Base-by-base conservation (phyloP, 148 eudicot genomes). In the Arctostaphylos glauca region DNA sequence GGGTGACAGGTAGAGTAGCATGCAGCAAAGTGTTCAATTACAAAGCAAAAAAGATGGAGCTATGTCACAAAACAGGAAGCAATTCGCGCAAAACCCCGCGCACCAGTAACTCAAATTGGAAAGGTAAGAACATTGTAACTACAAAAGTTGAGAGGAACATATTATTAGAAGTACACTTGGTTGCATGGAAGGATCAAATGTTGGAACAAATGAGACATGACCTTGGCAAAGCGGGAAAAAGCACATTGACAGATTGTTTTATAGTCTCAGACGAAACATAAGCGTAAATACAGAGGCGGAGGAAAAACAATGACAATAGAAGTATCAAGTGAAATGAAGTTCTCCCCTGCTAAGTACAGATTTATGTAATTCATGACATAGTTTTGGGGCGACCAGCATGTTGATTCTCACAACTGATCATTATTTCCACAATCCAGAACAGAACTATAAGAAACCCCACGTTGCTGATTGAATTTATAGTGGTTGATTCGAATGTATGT, bases 81-180 rank as follows among this genome's bases (percentile, higher is more conserved):
- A 47, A 18, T 31, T 19, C 47, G 18, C 18, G 8, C 25, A n/a
- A 43, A 18, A 46, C 44, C 44, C n/a, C 21, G 5, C 5, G 5
- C 53, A 72, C 76, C 52, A 46, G 76, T 71, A 71, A 71, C 50
- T 46, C 76, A 23, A 72, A 18, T 23, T 72, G n/a, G 44, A 19
- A 72, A 72, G 15, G 44, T 14, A 44, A 44, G 76, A 72, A 46
- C 46, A 72, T 46, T 18, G 2, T 46, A 46, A 44, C 48, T 72
- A 10, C 76, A 15, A 46, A 72, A 46, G 23, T 72, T 71, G 50
- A 23, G 13, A 72, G 50, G 23, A 72, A 72, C 21, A 7, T 19
- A 68, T 14, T 4, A 41, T 0, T 14, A 68, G 74, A 38, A 68
- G 13, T 41, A 46, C 48, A 38, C 25, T 16, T 8, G 52, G 50